Evolutionary conservation across 1,139 yeast species (phyloP).

Genomic region (Pichia sp.): DNA sequence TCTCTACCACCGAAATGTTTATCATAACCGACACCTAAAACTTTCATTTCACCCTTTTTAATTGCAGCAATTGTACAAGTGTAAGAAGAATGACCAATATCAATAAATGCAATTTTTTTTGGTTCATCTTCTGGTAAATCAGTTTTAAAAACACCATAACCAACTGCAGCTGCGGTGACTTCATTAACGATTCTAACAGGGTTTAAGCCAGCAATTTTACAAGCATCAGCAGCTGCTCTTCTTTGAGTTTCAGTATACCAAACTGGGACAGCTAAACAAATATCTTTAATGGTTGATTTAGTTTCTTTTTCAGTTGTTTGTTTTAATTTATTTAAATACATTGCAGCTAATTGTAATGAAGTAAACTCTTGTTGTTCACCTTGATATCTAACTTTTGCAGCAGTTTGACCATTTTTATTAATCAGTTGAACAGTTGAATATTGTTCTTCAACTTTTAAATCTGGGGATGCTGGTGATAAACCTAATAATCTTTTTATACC

Average conservation of each 20-base stretch:
- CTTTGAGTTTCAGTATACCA: conserved; percentile 98
- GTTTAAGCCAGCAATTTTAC: conserved; percentile 92
- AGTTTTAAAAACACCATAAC: conserved; percentile 98
- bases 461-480: conserved; percentile 69
- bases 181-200: conserved; percentile 98
- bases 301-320: conserved; percentile 75
- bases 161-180: conserved; percentile 97
- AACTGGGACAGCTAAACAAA: conserved; percentile 90
- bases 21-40: conserved; percentile 87
- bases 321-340: conserved; percentile 90
- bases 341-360: conserved; percentile 86
- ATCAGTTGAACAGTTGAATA: conserved; percentile 67
- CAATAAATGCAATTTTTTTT: conserved; percentile 86
- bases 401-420: conserved; percentile 67
- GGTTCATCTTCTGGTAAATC: conserved; percentile 91
- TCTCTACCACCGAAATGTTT: conserved; percentile 98
- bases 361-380: conserved; percentile 78
- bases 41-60: conserved; percentile 93
- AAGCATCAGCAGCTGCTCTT: conserved; percentile 94
- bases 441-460: conserved; percentile 66
- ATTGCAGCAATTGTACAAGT: conserved; percentile 87
- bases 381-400: conserved; percentile 78
- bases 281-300: conserved; percentile 74
- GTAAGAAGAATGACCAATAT: conserved; percentile 95
- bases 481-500: conserved; percentile 91